phyloP scores from a whole-genome alignment of 495 filamentous ascomycete genomes.

The Penicillium herquei region DNA sequence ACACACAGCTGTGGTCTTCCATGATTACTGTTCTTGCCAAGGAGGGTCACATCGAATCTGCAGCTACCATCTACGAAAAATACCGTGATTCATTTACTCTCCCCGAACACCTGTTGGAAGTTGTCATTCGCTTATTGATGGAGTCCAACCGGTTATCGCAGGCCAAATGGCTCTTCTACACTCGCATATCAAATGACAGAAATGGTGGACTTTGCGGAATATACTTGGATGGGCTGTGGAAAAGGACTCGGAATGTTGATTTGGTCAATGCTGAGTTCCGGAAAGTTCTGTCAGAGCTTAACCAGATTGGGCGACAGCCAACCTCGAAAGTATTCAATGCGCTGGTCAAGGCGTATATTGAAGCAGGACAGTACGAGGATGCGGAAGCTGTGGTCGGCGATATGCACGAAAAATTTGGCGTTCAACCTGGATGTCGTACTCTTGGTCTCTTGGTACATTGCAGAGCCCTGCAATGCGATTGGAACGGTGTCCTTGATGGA shows the following conservation, averaged over 20 bases:
- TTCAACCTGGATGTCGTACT: slow-evolving; percentile 37
- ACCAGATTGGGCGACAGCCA: slow-evolving; percentile 24
- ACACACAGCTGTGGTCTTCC: slow-evolving; percentile 37
- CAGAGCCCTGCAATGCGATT: slow-evolving; percentile 39
- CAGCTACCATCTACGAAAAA: slow-evolving; percentile 31
- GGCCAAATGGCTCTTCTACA: slow-evolving; percentile 37
- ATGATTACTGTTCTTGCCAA: slow-evolving; percentile 42
- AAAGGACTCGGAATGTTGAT: slow-evolving; percentile 41
- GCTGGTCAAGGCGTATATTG: slow-evolving; percentile 39
- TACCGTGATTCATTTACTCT: slow-evolving; percentile 28
- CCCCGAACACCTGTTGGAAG: slow-evolving; percentile 34
- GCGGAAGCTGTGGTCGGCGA: slow-evolving; percentile 36
- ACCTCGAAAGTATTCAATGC: slow-evolving; percentile 46
- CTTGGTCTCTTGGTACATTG: slow-evolving; percentile 38
- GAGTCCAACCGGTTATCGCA: slow-evolving; percentile 39
- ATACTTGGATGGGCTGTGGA: slow-evolving; percentile 44
- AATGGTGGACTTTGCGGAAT: slow-evolving; percentile 38
- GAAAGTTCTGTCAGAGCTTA: slow-evolving; percentile 27
- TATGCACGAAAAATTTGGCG: slow-evolving; percentile 30
- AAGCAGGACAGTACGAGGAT: slow-evolving; percentile 35
- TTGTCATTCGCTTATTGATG: slow-evolving; percentile 40
- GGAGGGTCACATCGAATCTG: slow-evolving; percentile 41
- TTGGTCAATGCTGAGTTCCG: slow-evolving; percentile 35
- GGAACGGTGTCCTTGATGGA: slow-evolving; percentile 39
- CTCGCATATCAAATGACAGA: slow-evolving; percentile 30